phyloP scores from a whole-genome alignment of 2,329 filamentous ascomycete species.

The Aspergillus tanneri region DNA sequence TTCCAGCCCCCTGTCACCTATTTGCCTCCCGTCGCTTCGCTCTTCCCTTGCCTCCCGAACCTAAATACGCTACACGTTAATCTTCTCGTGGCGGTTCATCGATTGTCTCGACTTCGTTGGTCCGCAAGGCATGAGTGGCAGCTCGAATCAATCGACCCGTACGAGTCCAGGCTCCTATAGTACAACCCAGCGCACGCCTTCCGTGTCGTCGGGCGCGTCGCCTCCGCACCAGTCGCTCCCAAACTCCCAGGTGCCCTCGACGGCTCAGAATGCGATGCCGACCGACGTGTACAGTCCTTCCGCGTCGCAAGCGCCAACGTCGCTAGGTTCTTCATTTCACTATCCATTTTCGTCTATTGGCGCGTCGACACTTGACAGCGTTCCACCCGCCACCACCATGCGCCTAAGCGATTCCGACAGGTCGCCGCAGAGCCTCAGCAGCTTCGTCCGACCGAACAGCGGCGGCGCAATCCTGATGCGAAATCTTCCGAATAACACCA shows the following conservation, averaged over 20 bases:
- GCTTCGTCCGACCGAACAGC: slow-evolving; percentile 31
- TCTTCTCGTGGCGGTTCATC: slow-evolving; percentile 14
- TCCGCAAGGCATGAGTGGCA: slow-evolving; percentile 43
- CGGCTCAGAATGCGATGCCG: slow-evolving; percentile 45
- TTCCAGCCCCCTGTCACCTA: slow-evolving; percentile 8
- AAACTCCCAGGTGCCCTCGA: slow-evolving; percentile 36
- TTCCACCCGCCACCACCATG: slow-evolving; percentile 33
- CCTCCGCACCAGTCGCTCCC: slow-evolving; percentile 36
- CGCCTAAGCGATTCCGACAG: slow-evolving; percentile 37
- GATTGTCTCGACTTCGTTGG: slow-evolving; percentile 14
- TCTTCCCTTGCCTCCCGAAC: slow-evolving; percentile 16
- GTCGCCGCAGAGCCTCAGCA: slow-evolving; percentile 37
- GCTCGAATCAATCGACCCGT: slow-evolving; percentile 43
- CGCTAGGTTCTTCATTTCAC: slow-evolving; percentile 36
- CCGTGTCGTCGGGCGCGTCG: slow-evolving; percentile 41
- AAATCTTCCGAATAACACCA: slow-evolving; percentile 59
- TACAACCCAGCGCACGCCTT: slow-evolving; percentile 41
- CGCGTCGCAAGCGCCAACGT: slow-evolving; percentile 37
- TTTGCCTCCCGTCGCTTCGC: slow-evolving; percentile 12
- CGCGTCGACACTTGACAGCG: slow-evolving; percentile 36
- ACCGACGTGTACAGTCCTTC: slow-evolving; percentile 44
- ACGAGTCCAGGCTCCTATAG: slow-evolving; percentile 43
- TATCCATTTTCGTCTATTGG: slow-evolving; percentile 42
- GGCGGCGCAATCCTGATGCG: slow-evolving; percentile 55
- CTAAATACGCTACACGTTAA: slow-evolving; percentile 15